Percentiles rank a stretch among this genome's conserved stretches.
These are phyloP conservation scores for Magnaporthales sp. DNA, from an alignment of 2,329 filamentous ascomycete species.

Conservation along the genomic window DNA sequence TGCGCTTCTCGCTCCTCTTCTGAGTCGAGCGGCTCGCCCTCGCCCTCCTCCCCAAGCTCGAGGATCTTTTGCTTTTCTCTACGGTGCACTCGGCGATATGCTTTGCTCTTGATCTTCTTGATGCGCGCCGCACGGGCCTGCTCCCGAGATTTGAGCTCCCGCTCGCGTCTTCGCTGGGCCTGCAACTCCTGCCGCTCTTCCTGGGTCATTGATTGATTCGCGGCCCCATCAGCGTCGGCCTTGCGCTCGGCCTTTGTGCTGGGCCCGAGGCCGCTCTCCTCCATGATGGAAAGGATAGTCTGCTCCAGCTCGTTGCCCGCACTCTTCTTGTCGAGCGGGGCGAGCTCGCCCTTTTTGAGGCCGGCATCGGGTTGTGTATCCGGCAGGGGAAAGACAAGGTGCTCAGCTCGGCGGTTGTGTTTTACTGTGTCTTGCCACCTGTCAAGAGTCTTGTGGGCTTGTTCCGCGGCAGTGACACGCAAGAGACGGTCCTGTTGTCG, in stretches of 20 bases:
- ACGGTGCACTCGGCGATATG: slow-evolving; percentile 84
- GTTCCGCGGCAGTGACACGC: slow-evolving; percentile 73
- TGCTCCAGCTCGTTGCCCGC: slow-evolving; percentile 75
- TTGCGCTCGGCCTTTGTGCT: slow-evolving; percentile 23
- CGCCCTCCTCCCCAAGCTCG: slow-evolving; percentile 41
- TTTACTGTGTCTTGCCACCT: slow-evolving; percentile 95
- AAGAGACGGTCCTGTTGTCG: slow-evolving; percentile 81
- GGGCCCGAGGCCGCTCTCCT: slow-evolving; percentile 70
- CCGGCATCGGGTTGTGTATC: slow-evolving; percentile 58
- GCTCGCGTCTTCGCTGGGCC: slow-evolving; percentile 66
- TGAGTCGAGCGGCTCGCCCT: slow-evolving; percentile 52
- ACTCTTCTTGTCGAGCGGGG: slow-evolving; percentile 52
- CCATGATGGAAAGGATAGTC: slow-evolving; percentile 80
- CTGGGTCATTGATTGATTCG: slow-evolving; percentile 43
- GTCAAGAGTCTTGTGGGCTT: slow-evolving; percentile 83
- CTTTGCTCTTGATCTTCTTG: slow-evolving; percentile 98
- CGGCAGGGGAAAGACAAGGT: slow-evolving; percentile 77
- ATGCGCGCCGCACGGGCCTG: slow-evolving; percentile 83
- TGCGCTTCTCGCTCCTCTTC: slow-evolving; percentile 54
- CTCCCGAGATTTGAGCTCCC: slow-evolving; percentile 82
- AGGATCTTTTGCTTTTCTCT: slow-evolving; percentile 57
- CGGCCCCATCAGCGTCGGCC: slow-evolving; percentile 37
- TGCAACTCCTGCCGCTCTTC: slow-evolving; percentile 65
- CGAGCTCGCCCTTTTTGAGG: slow-evolving; percentile 42
- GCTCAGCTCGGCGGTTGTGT: slow-evolving; percentile 83